Evolutionary conservation across 1,284 basidiomycete genomes (phyloP).

Genomic region (Trametes pubescens): DNA sequence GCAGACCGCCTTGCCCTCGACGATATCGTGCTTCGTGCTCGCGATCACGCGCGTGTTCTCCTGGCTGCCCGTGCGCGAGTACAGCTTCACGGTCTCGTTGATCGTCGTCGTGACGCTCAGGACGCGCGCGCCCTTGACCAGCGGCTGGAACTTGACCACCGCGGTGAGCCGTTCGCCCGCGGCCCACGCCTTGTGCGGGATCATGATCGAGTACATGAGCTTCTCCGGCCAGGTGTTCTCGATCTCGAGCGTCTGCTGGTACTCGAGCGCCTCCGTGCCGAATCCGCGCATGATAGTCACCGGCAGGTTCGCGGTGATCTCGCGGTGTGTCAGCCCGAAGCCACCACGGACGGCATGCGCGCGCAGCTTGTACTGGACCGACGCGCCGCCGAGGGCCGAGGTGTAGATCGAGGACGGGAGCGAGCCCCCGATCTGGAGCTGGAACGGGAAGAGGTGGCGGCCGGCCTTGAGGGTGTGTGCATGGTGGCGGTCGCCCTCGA

Average conservation of each 20-base stretch:
- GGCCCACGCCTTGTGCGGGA: slow-evolving; percentile 92
- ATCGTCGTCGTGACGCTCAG: slow-evolving; percentile 73
- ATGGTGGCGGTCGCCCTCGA: slow-evolving; percentile 80
- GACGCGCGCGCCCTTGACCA: slow-evolving; percentile 85
- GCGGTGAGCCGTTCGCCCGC: slow-evolving; percentile 86
- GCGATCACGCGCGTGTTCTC: slow-evolving; percentile 72
- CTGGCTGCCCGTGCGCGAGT: slow-evolving; percentile 60
- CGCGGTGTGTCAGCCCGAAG: slow-evolving; percentile 61
- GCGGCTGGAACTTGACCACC: slow-evolving; percentile 86
- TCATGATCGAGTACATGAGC: slow-evolving; percentile 88
- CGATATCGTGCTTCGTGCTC: slow-evolving; percentile 76
- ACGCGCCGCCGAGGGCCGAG: slow-evolving; percentile 64
- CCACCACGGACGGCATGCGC: slow-evolving; percentile 82
- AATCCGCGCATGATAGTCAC: slow-evolving; percentile 81
- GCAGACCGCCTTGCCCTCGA: slow-evolving; percentile 65
- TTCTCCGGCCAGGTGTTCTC: slow-evolving; percentile 98
- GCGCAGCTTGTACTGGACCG: slow-evolving; percentile 87
- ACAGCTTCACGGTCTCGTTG: slow-evolving; percentile 79
- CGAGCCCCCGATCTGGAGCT: slow-evolving; percentile 81
- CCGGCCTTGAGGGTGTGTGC: slow-evolving; percentile 92
- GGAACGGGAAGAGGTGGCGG: slow-evolving; percentile 88
- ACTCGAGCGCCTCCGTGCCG: slow-evolving; percentile 86
- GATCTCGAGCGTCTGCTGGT: slow-evolving; percentile 93
- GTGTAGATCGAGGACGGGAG: slow-evolving; percentile 82
- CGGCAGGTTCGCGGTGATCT: slow-evolving; percentile 69